Conservation (phyloP, 1,284 basidiomycete species). For the Xanthoconium separans region DNA sequence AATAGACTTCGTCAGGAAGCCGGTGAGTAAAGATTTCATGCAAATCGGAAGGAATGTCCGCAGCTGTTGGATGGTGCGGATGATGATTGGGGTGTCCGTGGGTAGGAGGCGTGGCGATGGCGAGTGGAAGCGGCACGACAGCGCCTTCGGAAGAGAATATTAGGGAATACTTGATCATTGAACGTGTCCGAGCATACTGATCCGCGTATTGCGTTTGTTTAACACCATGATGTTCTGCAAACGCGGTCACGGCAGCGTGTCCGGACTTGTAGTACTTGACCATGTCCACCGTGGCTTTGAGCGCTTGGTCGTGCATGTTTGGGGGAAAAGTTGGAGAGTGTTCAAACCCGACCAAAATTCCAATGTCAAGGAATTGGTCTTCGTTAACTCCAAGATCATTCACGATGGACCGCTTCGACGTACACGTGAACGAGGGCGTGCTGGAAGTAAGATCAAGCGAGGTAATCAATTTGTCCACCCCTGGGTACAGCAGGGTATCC, state of each 20-base stretch:
- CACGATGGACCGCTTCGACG: constrained; percentile 79
- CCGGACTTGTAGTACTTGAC: constrained; percentile 89
- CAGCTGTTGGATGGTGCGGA: constrained; percentile 69
- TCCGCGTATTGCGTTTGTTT: constrained; percentile 80
- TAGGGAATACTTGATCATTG: constrained; percentile 92
- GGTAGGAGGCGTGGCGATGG: constrained; percentile 51
- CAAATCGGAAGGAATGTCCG: constrained; percentile 88
- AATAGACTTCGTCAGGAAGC: constrained; percentile 95
- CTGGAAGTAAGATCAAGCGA: constrained; percentile 72
- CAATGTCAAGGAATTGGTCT: constrained; percentile 95
- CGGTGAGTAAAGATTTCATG: constrained; percentile 96
- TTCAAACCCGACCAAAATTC: constrained; percentile 90
- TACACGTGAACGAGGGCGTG: constrained; percentile 78
- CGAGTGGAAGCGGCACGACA: constrained; percentile 86
- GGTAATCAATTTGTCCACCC: constrained; percentile 90
- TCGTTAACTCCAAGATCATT: constrained; percentile 75
- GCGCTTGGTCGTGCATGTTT: constrained; percentile 71
- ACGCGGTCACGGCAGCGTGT: constrained; percentile 75
- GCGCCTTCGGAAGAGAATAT: constrained; percentile 89
- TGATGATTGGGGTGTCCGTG: constrained; percentile 56
- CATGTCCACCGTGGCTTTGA: constrained; percentile 86
- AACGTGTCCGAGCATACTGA: constrained; percentile 85
- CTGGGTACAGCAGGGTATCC: constrained; percentile 88
- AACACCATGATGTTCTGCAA: constrained; percentile 75
- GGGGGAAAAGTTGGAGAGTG: constrained; percentile 87